Evolutionary conservation across 441 rosid species (phyloP).

Genomic region (Croton setiger): DNA sequence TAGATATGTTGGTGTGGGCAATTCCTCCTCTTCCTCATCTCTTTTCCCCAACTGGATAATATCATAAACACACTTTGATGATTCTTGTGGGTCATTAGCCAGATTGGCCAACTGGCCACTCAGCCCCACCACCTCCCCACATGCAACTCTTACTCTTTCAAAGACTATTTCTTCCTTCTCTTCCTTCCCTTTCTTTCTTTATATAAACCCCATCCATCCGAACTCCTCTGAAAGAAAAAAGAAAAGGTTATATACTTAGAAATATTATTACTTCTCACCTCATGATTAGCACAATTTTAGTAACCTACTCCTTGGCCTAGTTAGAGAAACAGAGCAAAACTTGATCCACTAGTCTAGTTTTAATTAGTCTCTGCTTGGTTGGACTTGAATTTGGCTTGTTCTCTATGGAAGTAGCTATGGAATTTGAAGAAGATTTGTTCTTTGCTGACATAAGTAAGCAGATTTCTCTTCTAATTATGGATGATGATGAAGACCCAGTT

Average conservation of each 20-base stretch:
- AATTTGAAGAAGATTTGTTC: slow-evolving; percentile 80
- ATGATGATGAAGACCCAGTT: slow-evolving; percentile 66
- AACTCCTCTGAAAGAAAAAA: slow-evolving; percentile 18
- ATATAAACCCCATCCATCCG: slow-evolving; percentile 39
- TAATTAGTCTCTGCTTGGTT: neutral
- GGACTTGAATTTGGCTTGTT: neutral
- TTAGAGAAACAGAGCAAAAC: neutral
- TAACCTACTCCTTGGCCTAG: neutral
- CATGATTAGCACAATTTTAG: neutral
- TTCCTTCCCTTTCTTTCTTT: slow-evolving; percentile 34
- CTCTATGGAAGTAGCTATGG: slow-evolving; percentile 51
- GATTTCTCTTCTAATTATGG: slow-evolving; percentile 90
- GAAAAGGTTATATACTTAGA: neutral
- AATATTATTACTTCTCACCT: neutral
- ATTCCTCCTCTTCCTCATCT: slow-evolving; percentile 31
- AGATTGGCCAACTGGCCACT: slow-evolving; percentile 53
- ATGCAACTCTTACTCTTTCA: slow-evolving; percentile 33
- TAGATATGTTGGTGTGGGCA: slow-evolving; percentile 40
- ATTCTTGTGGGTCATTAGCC: slow-evolving; percentile 50
- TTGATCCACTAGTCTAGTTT: too few species aligned
- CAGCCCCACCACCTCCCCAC: slow-evolving; percentile 61
- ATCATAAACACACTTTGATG: slow-evolving; percentile 45
- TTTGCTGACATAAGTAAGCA: slow-evolving; percentile 89
- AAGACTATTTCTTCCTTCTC: slow-evolving; percentile 19
- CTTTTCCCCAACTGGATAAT: slow-evolving; percentile 46